Percentiles rank a stretch among this genome's conserved stretches.
These are phyloP conservation scores for Rutidosis leptorrhynchoides DNA, from an alignment of 129 eudicot species.

Conservation along the genomic window DNA sequence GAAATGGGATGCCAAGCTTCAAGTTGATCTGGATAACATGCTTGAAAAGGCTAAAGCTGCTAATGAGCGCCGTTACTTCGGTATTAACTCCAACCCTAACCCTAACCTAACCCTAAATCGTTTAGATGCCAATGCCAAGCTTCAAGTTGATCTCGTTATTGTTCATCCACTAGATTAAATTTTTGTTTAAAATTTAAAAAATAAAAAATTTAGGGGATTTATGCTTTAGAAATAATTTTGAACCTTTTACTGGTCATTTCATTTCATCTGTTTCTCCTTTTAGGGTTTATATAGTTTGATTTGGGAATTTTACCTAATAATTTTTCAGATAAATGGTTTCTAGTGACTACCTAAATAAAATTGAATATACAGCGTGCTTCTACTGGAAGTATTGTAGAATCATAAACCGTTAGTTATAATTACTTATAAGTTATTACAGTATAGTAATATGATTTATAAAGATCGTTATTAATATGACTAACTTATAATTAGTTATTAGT, in stretches of 20 bases:
- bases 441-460: too few relatives aligned
- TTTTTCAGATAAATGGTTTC: not conserved
- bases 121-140: too few relatives aligned
- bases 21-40: constrained; percentile 80
- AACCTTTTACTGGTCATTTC: not conserved
- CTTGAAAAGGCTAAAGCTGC: constrained; percentile 90
- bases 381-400: too few relatives aligned
- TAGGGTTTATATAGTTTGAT: too few relatives aligned
- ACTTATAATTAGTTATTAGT: too few relatives aligned
- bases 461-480: too few relatives aligned
- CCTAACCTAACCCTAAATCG: not conserved
- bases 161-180: not conserved
- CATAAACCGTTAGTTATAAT: too few relatives aligned
- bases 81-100: constrained; percentile 33
- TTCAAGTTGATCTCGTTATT: not conserved
- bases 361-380: not conserved
- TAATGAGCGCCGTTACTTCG: constrained; percentile 93
- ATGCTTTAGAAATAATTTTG: not conserved
- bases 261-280: not conserved
- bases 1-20: constrained; percentile 81
- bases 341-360: not conserved
- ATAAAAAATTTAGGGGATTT: not conserved
- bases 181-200: too few relatives aligned
- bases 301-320: not conserved
- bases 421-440: too few relatives aligned